Base-by-base conservation (phyloP, 2,329 filamentous ascomycete species). In the Monosporascus cannonballus region DNA sequence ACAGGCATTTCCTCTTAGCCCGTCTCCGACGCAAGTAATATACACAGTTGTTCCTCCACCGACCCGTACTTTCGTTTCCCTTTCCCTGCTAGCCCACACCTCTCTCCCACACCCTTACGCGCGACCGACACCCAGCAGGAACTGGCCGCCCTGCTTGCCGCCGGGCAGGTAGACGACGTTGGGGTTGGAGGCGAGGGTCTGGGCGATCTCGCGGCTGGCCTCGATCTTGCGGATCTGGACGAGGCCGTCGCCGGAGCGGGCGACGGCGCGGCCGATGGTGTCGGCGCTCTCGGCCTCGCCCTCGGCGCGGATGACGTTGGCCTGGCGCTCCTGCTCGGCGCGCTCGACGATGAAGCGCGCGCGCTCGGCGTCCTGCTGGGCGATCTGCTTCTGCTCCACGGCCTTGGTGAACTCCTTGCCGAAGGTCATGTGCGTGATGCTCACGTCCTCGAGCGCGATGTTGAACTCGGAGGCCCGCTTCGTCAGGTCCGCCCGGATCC, bases 361-460 rank as follows among this genome's bases (percentile, higher is more conserved):
- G 60, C 94, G 84, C 81, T 99, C 94, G 59, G 94, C 94, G 69
- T 99, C 94, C 76, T 99, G 94, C 77, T 99, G 94, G 52, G 94
- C 94, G 72, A 99, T 99, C 80, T 99, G 94, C 85, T 99, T 99
- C 84, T 99, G 94, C 78, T 99, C 94, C 66, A 99, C 94, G 60
- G 94, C 94, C 73, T 90, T 89, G 56, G 94, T 99, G 80, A 99
- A 99, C 75, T 99, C 94, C 73, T 93, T 93, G 64, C 94, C 94
- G 71, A 99, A 99, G 50, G 94, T 99, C 94, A 99, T 99, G 81
- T 99, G 94, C 56, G 94, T 99, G 74, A 99, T 99, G 69, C 90
- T 96, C 55, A 99, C 94, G 69, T 99, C 94, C 76, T 99, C 94
- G 51, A 99, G 89, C 27, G 91, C 90, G 69, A 99, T 99, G 80